Base-by-base conservation (phyloP, 257 asterid genomes). In the Solanum pimpinellifolium region DNA sequence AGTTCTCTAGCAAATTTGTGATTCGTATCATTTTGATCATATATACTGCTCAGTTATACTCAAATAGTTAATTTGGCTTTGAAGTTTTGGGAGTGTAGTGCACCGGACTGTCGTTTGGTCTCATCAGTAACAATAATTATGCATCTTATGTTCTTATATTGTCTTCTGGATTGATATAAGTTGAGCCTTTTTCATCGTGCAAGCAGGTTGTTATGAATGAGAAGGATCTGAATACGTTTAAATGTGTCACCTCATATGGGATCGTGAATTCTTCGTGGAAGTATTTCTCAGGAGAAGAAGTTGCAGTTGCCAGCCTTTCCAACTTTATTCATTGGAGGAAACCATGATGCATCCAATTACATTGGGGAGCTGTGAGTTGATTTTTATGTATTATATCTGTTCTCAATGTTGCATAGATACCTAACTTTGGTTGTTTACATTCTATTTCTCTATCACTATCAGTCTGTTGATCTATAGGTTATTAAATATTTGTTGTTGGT, bases 301-400 rank as follows among this genome's bases (percentile, higher is more conserved):
- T 83, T 80, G 98, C 98, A 76, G 42, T 42, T 70, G 42, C 42
- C 12, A 15, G 47, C 98, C 85, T 87, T 92, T 89, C 97, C 98
- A 83, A 94, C 98, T 81, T 91, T 97, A 87, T 95, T 94, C 86
- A 92, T 97, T 62, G 98, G 98, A 11, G 98, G 99, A 42, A 97
- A 95, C 88, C 98, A 97, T 86, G 98, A 94, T 90, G 98, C 99
- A 13, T 96, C 98, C 86, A 94, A 94, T 92, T 94, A 95, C 85
- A 91, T 95, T 13, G 93, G 98, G 98, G 98, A 97, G 91, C 70
- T 97, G 97, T 95, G 89, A 94, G 98, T 91, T 35, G 86, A n/a
- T n/a, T 77, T 66, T 42, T 65, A 46, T 78, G 66, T 78, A 78
- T 27, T 16, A 46, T 31, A 25, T 20, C 1, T 78, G 42, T 46